These are phyloP conservation scores for Cajanus cajan DNA, from an alignment of 306 rosid species.

Conservation along the genomic window DNA sequence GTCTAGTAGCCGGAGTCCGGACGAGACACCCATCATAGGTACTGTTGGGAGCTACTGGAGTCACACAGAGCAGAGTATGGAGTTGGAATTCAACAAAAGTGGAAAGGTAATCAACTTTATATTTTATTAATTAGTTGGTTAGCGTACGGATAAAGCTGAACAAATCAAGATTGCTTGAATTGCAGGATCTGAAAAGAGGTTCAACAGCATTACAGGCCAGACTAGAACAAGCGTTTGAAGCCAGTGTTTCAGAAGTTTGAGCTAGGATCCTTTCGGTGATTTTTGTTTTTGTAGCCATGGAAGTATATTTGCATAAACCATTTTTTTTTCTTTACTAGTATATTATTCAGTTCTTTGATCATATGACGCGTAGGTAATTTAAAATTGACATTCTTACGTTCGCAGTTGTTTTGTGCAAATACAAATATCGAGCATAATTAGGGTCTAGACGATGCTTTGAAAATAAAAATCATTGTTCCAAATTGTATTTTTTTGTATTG, in stretches of 20 bases:
- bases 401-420: neutral
- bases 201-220: slow-evolving; percentile 40
- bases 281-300: neutral
- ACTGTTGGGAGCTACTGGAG: slow-evolving; percentile 86
- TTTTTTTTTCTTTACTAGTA: neutral
- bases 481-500: neutral
- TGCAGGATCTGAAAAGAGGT: slow-evolving; percentile 46
- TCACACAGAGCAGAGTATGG: slow-evolving; percentile 48
- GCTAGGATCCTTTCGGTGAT: neutral
- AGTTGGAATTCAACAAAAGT: slow-evolving; percentile 35
- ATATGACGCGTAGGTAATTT: neutral
- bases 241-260: slow-evolving; percentile 37
- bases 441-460: neutral
- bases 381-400: neutral
- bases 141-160: neutral
- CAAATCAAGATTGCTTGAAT: neutral
- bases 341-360: neutral
- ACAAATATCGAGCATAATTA: neutral
- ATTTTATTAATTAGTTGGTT: neutral
- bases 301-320: neutral
- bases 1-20: slow-evolving; percentile 47
- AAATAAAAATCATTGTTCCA: neutral
- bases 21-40: slow-evolving; percentile 56
- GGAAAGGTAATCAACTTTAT: slow-evolving; percentile 21
- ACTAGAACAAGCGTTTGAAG: slow-evolving; percentile 42